Base-by-base conservation (phyloP, 345 rosid genomes). In the Jatropha curcas region DNA sequence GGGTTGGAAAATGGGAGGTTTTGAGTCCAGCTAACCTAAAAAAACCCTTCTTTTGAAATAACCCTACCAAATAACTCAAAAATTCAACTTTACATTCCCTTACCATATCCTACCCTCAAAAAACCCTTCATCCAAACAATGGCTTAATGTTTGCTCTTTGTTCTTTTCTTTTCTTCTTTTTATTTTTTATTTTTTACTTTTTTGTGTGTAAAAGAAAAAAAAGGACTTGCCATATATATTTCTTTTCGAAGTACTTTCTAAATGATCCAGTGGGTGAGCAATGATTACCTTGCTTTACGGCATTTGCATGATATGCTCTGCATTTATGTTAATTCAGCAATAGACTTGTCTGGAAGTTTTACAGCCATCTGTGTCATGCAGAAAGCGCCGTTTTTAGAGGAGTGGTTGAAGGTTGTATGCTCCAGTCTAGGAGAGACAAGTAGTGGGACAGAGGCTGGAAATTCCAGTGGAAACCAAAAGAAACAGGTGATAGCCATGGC, bases 321-420 rank as follows among this genome's bases (percentile, higher is more conserved):
- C 57, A 72, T 27, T 52, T 35, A 24, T 2, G n/a, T 60, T 56
- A 43, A 1, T 50, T 70, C 46, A 25, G 8, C 55, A 52, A n/a
- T 37, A 56, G 25, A 30, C 31, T 77, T 41, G 12, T 69, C 16
- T 17, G 8, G 8, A 25, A 50, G 65, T 12, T 22, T 72, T 41
- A 70, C 70, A 39, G 31, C 67, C 39, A 69, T 68, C 65, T 78
- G 56, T 84, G 22, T 53, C 27, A 25, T 71, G 57, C 80, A 90
- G 95, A 94, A 90, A 87, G 86, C 94, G 24, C 51, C 79, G 35
- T 89, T 87, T 79, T 84, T 94, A 43, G 99, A 90, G 89, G 94
- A 88, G 71, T 94, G 98, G 96, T 87, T 90, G 78, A 92, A 86
- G 86, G 74, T 48, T 78, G 77, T 92, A 64, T 86, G 87, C 82